These are phyloP conservation scores for Puccinia coronata DNA, from an alignment of 1,284 basidiomycete species.

Conservation along the genomic window DNA sequence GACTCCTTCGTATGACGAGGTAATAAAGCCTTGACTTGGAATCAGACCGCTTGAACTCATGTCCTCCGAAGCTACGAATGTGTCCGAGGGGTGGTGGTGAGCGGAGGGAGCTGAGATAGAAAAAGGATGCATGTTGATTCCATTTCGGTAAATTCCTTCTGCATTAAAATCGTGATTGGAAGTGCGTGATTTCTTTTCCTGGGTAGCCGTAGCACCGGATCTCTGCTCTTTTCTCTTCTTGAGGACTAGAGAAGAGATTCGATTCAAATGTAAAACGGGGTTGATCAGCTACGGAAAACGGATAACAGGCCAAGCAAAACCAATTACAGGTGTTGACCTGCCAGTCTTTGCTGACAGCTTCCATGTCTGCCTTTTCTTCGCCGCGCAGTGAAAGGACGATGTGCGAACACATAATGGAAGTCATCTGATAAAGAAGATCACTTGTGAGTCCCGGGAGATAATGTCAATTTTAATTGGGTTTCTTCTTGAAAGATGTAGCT, in stretches of 20 bases:
- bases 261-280: background rate
- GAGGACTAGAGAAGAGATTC: constrained; percentile 27
- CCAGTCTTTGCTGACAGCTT: constrained; percentile 47
- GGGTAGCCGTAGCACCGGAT: background rate
- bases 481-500: background rate
- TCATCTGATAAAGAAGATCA: constrained; percentile 33
- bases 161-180: constrained; percentile 4
- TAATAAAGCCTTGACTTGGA: constrained; percentile 16
- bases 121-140: constrained; percentile 37
- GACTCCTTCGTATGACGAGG: constrained; percentile 33
- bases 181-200: constrained; percentile 18
- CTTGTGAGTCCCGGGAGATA: background rate
- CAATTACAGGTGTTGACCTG: constrained; percentile 49
- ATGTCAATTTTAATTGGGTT: background rate
- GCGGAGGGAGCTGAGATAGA: constrained; percentile 20
- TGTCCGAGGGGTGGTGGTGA: background rate
- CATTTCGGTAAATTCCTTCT: constrained; percentile 22
- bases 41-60: constrained; percentile 6
- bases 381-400: constrained; percentile 45
- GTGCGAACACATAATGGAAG: constrained; percentile 49
- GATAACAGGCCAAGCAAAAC: background rate
- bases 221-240: constrained; percentile 28
- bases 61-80: background rate
- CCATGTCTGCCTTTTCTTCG: constrained; percentile 43
- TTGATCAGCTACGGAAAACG: background rate